Evolutionary conservation across 2,329 filamentous ascomycete species (phyloP).

Genomic region (Aspergillus quadrilineatus): DNA sequence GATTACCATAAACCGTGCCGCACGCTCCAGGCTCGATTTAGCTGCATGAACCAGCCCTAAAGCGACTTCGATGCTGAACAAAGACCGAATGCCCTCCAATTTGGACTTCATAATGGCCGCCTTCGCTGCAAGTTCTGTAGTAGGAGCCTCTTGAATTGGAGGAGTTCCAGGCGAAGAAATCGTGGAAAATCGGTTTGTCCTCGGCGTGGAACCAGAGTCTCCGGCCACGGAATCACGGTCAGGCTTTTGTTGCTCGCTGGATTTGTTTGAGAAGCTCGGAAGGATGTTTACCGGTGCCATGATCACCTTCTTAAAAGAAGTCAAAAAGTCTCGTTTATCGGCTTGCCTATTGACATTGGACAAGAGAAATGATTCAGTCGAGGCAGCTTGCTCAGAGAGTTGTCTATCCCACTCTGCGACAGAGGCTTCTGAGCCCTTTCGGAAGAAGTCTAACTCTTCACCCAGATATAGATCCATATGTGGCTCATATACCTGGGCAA

Average conservation of each 20-base stretch:
- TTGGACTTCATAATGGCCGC: slow-evolving; percentile 96
- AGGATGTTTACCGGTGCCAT: slow-evolving; percentile 98
- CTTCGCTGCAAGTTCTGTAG: slow-evolving; percentile 90
- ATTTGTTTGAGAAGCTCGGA: slow-evolving; percentile 67
- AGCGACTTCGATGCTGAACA: slow-evolving; percentile 96
- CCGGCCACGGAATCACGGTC: slow-evolving; percentile 22
- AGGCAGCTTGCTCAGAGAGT: slow-evolving; percentile 84
- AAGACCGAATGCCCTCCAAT: slow-evolving; percentile 87
- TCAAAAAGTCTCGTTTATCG: slow-evolving; percentile 93
- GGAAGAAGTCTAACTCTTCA: slow-evolving; percentile 87
- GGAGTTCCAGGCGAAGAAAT: slow-evolving; percentile 35
- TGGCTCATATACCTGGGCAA: slow-evolving; percentile 77
- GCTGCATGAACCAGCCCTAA: slow-evolving; percentile 84
- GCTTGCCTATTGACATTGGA: slow-evolving; percentile 89
- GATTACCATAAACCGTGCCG: slow-evolving; percentile 76
- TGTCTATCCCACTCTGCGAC: slow-evolving; percentile 89
- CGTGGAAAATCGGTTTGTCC: slow-evolving; percentile 41
- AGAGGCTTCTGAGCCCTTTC: slow-evolving; percentile 69
- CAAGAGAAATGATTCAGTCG: slow-evolving; percentile 93
- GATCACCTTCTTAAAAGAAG: slow-evolving; percentile 95
- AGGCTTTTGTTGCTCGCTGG: slow-evolving; percentile 38
- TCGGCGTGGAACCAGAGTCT: slow-evolving; percentile 24
- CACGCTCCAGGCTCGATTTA: slow-evolving; percentile 82
- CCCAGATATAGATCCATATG: slow-evolving; percentile 92
- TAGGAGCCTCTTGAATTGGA: slow-evolving; percentile 66